Base-by-base conservation (phyloP, 2,329 filamentous ascomycete genomes). In the Phialemonium atrogriseum region DNA sequence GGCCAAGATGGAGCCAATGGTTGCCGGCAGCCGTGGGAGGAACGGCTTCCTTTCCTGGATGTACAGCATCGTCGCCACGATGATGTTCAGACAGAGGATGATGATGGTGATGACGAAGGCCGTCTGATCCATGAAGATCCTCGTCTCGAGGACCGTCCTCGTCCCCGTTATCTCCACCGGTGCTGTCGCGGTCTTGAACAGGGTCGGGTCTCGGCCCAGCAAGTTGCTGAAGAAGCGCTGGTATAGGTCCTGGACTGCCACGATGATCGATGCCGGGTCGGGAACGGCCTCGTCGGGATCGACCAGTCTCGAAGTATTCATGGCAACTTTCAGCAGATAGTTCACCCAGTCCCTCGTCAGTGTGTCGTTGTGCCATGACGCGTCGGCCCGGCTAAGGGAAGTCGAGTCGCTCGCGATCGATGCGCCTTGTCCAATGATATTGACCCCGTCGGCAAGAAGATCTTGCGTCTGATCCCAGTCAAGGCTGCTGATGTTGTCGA, bases 1-100 rank as follows among this genome's bases (percentile, higher is more conserved):
- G 0, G 63, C 58, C 0, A 76, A 46, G 0, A 66, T 38, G 0
- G 66, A 62, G 0, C 59, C 72, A 0, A 76, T 52, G 0, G 57
- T 67, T 0, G 66, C 69, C 0, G 73, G 73, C 47, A 77, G 51
- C 0, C 66, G 52, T 0, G 70, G 62, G 0, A 77, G 50, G 13
- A 66, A 62, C 3, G 54, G 51, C 2, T 53, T 54, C 0, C 67
- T 57, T 0, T 62, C 41, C 0, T 50, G 40, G 0, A 48, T 10
- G 33, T 74, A 77, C 5, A 73, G 54, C 0, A 53, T 1, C 0
- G 60, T n/a, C 0, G 64, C 59, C 0, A 65, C 58, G 0, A 66
- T 7, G 0, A 64, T 41, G 25, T 75, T 67, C 0, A 63, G 13
- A 0, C 27, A 40, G 0, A 78, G 37, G 0, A 77, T 61, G 0